Base-by-base conservation (phyloP, 2,329 filamentous ascomycete species). In the Tricladium varicosporioides region DNA sequence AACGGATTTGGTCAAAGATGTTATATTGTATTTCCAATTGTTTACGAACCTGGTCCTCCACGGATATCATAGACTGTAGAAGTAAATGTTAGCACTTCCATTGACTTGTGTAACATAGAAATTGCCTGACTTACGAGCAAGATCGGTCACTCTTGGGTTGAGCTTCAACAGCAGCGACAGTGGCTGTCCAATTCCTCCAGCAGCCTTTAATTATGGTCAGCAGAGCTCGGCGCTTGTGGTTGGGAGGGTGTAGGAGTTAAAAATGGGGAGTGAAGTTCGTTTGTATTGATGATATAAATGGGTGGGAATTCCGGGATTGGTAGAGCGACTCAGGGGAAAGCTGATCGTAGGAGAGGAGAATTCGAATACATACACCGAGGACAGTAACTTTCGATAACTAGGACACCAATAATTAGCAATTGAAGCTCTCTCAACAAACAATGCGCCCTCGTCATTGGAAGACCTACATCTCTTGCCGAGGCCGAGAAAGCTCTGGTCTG, bases 101-200 rank as follows among this genome's bases (percentile, higher is more conserved):
- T 32, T 43, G 10, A 13, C 19, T n/a, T 48, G n/a, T 5, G 22
- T 11, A 18, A 15, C 13, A 11, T 3, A 22, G 11, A 42, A 27
- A 52, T 22, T 40, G 48, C n/a, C 16, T n/a, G 10, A 27, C 53
- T 16, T 55, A 55, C 53, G 44, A 18, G 55, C 55, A 9, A 57
- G 40, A 9, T 57, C 55, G 14, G 55, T 32, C 15, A 97, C 93
- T 73, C 90, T 85, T 70, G 92, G 91, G 88, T 97, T 97, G 75
- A 97, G 87, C 91, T 99, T 99, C 78, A 99, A 85, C 73, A 99
- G 88, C 67, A 99, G 89, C 59, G 94, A 99, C 72, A 99, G 83
- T 72, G 94, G 94, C 77, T 99, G 94, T 77, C 94, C 94, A 80
- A 99, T 99, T 78, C 94, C 94, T 80, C 94, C 94, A 72, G 89